Evolutionary conservation across 805 yeast species (phyloP).

Genomic region (Saitoella complicata): DNA sequence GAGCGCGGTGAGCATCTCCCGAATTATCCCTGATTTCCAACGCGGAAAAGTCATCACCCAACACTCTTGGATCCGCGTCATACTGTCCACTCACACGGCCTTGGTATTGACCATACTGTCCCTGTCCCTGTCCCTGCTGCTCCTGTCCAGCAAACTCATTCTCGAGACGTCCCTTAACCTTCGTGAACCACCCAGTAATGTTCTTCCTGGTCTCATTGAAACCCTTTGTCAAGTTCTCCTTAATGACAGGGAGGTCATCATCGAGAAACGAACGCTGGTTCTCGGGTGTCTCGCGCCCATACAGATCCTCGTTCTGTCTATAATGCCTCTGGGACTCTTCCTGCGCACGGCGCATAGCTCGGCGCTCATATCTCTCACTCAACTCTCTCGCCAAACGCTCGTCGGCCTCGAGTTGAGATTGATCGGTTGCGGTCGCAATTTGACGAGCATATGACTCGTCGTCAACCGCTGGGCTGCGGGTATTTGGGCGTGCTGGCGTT

Average conservation of each 20-base stretch:
- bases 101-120: slow-evolving; percentile 9
- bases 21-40: neutral
- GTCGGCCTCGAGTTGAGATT: slow-evolving; percentile 46
- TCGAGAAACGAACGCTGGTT: slow-evolving; percentile 18
- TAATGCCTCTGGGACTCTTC: neutral
- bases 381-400: slow-evolving; percentile 45
- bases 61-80: neutral
- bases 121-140: slow-evolving; percentile 5
- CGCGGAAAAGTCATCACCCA: neutral
- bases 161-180: slow-evolving; percentile 38
- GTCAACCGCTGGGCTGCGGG: slow-evolving; percentile 9
- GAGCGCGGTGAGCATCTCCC: neutral
- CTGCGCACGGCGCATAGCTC: neutral
- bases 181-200: slow-evolving; percentile 65
- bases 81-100: neutral
- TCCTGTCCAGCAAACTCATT: slow-evolving; percentile 18
- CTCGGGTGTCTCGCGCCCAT: slow-evolving; percentile 11
- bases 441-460: slow-evolving; percentile 15
- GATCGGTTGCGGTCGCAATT: slow-evolving; percentile 13
- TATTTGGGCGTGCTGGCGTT: slow-evolving; percentile 12
- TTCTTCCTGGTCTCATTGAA: slow-evolving; percentile 66
- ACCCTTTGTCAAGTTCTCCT: slow-evolving; percentile 53
- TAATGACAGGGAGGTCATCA: slow-evolving; percentile 34
- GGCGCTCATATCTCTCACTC: slow-evolving; percentile 4
- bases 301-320: slow-evolving; percentile 3